Conservation (phyloP, 768 basidiomycete species). For the Lepiota venenata region DNA sequence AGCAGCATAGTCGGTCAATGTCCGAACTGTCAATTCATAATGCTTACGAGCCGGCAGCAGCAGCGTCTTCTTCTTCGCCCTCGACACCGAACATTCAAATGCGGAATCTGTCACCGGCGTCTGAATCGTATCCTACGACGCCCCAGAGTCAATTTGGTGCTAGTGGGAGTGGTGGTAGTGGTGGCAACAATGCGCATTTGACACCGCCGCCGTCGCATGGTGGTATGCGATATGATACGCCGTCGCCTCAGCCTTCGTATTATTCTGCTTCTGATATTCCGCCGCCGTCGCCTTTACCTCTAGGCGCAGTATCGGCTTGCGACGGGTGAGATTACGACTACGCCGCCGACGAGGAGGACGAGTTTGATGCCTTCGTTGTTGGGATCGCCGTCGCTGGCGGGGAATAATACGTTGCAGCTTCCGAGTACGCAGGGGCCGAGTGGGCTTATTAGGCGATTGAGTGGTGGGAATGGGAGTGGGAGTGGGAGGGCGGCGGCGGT, state of each 20-base stretch:
- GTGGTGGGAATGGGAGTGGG: not conserved
- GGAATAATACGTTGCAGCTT: not conserved
- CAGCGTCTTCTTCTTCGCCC: slow-evolving; percentile 45
- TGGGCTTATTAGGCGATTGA: slow-evolving; percentile 13
- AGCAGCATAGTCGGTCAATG: slow-evolving; percentile 58
- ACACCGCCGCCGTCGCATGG: slow-evolving; percentile 22
- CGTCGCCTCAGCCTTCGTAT: slow-evolving; percentile 52
- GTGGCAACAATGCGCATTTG: slow-evolving; percentile 17
- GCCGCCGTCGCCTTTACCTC: slow-evolving; percentile 55
- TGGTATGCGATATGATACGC: slow-evolving; percentile 19
- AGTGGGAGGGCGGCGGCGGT: not conserved
- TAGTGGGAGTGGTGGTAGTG: too few relatives aligned
- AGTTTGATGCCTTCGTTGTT: slow-evolving; percentile 13
- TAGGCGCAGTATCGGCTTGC: slow-evolving; percentile 44
- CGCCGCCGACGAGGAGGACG: slow-evolving; percentile 39
- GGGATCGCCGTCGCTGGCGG: not conserved
- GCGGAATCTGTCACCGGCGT: slow-evolving; percentile 23
- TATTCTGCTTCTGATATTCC: slow-evolving; percentile 72
- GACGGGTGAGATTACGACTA: slow-evolving; percentile 41
- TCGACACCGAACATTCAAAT: slow-evolving; percentile 34
- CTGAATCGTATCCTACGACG: slow-evolving; percentile 19
- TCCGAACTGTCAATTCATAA: slow-evolving; percentile 54
- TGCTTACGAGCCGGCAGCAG: slow-evolving; percentile 45
- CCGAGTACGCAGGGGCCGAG: not conserved
- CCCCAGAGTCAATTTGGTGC: slow-evolving; percentile 13